phyloP scores from a whole-genome alignment of 2,329 filamentous ascomycete genomes.

The Aphanocladium album region DNA sequence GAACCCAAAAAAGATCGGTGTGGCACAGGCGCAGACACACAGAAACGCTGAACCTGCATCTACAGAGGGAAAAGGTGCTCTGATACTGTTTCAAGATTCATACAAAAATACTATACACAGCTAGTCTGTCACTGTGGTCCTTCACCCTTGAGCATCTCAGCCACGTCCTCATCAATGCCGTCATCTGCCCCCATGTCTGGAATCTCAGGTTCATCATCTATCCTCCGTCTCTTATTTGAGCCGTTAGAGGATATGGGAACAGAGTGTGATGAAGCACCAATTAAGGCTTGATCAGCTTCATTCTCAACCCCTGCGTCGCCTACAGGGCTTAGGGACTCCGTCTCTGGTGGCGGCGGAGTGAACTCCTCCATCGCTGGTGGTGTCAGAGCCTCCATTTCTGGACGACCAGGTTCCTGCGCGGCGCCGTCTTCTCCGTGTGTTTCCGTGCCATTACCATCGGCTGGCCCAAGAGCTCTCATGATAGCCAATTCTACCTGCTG shows the following conservation, averaged over 20 bases:
- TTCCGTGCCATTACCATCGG: slow-evolving; percentile 46
- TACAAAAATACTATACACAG: slow-evolving; percentile 2
- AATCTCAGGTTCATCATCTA: slow-evolving; percentile 48
- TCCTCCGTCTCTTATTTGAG: slow-evolving; percentile 51
- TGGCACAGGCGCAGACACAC: too few relatives aligned
- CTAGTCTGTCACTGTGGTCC: neutral
- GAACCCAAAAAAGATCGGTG: too few relatives aligned
- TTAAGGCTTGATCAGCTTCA: slow-evolving; percentile 14
- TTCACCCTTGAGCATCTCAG: slow-evolving; percentile 46
- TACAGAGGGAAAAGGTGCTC: neutral
- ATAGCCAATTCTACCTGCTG: slow-evolving; percentile 87
- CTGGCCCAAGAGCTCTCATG: slow-evolving; percentile 71
- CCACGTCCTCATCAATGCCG: slow-evolving; percentile 53
- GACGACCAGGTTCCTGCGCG: slow-evolving; percentile 61
- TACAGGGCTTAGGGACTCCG: slow-evolving; percentile 19
- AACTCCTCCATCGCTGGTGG: slow-evolving; percentile 31
- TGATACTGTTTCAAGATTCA: neutral
- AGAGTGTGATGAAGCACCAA: slow-evolving; percentile 37
- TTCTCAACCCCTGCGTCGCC: slow-evolving; percentile 18
- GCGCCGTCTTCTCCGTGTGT: slow-evolving; percentile 42
- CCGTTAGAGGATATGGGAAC: slow-evolving; percentile 47
- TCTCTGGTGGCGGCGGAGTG: slow-evolving; percentile 18
- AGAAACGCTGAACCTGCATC: too few relatives aligned
- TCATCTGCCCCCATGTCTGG: slow-evolving; percentile 51
- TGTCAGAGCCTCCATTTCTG: slow-evolving; percentile 80